Base-by-base conservation (phyloP, 2,329 filamentous ascomycete species). In the Botrytis aclada region DNA sequence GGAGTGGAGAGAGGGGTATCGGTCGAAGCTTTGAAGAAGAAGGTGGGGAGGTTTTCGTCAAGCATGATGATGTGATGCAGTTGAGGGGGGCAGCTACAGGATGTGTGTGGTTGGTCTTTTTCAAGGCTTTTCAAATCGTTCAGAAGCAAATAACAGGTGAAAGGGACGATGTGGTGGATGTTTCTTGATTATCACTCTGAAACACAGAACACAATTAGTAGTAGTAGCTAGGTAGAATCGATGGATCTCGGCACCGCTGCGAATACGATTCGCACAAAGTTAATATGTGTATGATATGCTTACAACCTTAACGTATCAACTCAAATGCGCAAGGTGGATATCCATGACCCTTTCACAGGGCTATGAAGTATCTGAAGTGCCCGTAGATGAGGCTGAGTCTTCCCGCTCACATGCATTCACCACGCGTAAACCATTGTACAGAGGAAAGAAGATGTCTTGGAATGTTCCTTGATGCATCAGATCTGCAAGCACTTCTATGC, bases 11-110 rank as follows among this genome's bases (percentile, higher is more conserved):
- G 83, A 9, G 87, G 84, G 78, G 86, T 86, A 72, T 88, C 85
- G 73, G 86, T 82, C 32, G 84, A 82, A 73, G 78, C 76, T 75
- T 84, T 86, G 80, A 87, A 86, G 77, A 84, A 86, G 80, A 89
- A 90, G 62, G 87, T 94, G 72, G 95, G 95, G n/a, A 98, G 89
- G 82, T 95, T 97, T 82, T 97, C 93, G 89, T 97, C 94, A 79
- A 97, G 88, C 94, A 97, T 97, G 34, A 67, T 77, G 70, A 32
- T 61, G 18, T 45, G 70, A 72, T 45, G 37, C 2, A 56, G 47
- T 20, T 58, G 25, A 41, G 22, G 37, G 32, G 47, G 34, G 37
- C 47, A 32, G 51, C 66, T 69, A 20, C 47, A 69, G 56, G 47
- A 41, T n/a, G n/a, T 12, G 25, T 51, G 34, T 56, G 51, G 51